A percentile compares a stretch with the other conserved stretches of the same genome.
These are phyloP conservation scores for Tulasnella sp. DNA, from an alignment of 768 basidiomycete species.

Conservation along the genomic window DNA sequence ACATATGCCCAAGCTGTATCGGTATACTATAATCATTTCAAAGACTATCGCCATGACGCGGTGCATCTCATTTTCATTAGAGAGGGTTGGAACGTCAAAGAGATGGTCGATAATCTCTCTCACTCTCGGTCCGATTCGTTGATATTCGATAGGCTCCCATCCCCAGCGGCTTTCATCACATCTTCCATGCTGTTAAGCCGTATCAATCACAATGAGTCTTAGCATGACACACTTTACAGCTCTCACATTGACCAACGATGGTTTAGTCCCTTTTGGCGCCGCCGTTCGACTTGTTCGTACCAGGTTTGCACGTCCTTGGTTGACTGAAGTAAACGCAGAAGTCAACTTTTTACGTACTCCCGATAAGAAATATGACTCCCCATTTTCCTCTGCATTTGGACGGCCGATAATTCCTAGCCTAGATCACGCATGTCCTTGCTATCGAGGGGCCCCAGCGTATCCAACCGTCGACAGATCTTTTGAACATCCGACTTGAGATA, in stretches of 20 bases:
- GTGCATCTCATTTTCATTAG: background rate
- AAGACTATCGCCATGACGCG: background rate
- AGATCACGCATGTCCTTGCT: background rate
- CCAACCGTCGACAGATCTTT: background rate
- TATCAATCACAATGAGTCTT: background rate
- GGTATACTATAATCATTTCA: background rate
- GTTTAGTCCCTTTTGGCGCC: background rate
- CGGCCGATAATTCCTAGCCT: background rate
- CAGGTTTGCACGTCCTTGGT: background rate
- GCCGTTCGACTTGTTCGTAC: background rate
- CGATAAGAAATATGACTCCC: background rate
- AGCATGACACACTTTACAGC: background rate
- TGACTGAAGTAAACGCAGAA: background rate
- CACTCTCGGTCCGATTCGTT: background rate
- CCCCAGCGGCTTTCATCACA: background rate
- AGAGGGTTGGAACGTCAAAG: background rate
- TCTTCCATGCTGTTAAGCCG: background rate
- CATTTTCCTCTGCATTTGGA: background rate
- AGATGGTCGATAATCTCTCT: background rate
- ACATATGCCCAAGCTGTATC: background rate
- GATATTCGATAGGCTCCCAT: background rate
- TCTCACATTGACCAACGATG: background rate
- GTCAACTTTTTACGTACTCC: background rate
- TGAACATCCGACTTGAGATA: background rate
- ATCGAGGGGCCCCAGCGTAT: background rate